Base-by-base conservation (phyloP, 257 asterid genomes). In the Jasminum sambac region DNA sequence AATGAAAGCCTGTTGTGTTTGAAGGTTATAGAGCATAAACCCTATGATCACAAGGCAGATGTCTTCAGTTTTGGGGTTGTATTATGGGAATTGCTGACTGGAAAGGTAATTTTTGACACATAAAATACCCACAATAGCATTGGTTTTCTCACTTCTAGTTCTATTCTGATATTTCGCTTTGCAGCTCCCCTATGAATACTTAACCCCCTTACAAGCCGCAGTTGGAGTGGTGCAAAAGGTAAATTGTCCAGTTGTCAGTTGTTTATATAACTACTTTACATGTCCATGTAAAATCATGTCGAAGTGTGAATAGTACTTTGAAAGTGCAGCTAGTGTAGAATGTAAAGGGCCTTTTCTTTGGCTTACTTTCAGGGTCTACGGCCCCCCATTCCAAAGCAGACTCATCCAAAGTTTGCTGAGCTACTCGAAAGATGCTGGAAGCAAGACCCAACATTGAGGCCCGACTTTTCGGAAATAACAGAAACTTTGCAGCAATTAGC, bases 161-260 rank as follows among this genome's bases (percentile, higher is more conserved):
- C 36, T 62, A 10, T 23, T 23, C 74, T 50, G 8, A 6, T 66
- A 41, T 67, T 71, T 69, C 59, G 19, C 70, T 73, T 61, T 46
- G 70, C 95, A 94, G 98, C 88, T 94, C 66, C 98, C 98, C 8
- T 90, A 94, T n/a, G 98, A 89, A 77, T 90, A 87, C 82, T 80
- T 90, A 60, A 94, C 98, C 64, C 98, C 98, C 42, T 73, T 94
- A 76, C 98, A 94, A 86, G 98, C 97, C 14, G 98, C 98, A 40
- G 92, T 94, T 48, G 98, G 98, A 42, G 98, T 94, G 72, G 98
- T 94, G 79, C 98, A 90, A 77, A 90, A 90, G 91, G 98, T 94
- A 84, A 62, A 63, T 19, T 63, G 66, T 69, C 71, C 74, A 25
- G 42, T 68, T 30, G 64, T 40, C 74, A 25, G 42, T 68, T 30